phyloP scores from a whole-genome alignment of 2,329 filamentous ascomycete species.

The Fusarium buxicola region DNA sequence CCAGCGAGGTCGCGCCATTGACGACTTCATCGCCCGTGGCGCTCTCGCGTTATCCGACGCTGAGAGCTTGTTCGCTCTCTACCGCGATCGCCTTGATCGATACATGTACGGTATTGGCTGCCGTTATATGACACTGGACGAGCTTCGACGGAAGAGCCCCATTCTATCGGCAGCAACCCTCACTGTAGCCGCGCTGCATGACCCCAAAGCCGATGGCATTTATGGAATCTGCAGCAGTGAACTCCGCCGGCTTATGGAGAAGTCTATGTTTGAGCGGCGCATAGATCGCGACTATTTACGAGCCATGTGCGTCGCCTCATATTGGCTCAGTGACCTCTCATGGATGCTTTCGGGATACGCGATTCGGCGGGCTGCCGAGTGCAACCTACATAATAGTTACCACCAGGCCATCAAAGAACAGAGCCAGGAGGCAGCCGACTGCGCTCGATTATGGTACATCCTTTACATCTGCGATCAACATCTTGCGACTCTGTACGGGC shows the following conservation, averaged over 20 bases:
- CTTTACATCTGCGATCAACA: conserved; percentile 72
- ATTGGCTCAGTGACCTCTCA: conserved; percentile 72
- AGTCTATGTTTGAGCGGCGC: conserved; percentile 53
- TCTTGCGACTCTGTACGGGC: conserved; percentile 69
- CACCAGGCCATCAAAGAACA: conserved; percentile 53
- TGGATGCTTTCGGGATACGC: conserved; percentile 71
- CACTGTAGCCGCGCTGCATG: conserved; percentile 69
- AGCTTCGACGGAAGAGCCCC: conserved; percentile 65
- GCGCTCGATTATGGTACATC: conserved; percentile 70
- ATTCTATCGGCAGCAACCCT: conserved; percentile 67
- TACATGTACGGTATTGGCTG: conserved; percentile 66
- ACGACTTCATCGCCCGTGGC: conserved; percentile 55
- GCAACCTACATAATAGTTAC: conserved; percentile 58
- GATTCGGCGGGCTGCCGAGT: conserved; percentile 61
- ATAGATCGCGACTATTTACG: conserved; percentile 65
- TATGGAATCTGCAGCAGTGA: conserved; percentile 67
- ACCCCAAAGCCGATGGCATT: conserved; percentile 63
- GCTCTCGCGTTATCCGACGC: conserved; percentile 60
- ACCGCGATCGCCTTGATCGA: conserved; percentile 62
- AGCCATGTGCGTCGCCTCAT: conserved; percentile 70
- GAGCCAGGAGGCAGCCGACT: conserved; percentile 60
- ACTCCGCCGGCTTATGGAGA: conserved; percentile 66
- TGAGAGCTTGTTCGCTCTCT: conserved; percentile 62
- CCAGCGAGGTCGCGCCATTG: conserved; percentile 38
- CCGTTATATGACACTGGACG: conserved; percentile 61